Conservation (phyloP, 1,139 yeast species). For the Pichia sp. region DNA sequence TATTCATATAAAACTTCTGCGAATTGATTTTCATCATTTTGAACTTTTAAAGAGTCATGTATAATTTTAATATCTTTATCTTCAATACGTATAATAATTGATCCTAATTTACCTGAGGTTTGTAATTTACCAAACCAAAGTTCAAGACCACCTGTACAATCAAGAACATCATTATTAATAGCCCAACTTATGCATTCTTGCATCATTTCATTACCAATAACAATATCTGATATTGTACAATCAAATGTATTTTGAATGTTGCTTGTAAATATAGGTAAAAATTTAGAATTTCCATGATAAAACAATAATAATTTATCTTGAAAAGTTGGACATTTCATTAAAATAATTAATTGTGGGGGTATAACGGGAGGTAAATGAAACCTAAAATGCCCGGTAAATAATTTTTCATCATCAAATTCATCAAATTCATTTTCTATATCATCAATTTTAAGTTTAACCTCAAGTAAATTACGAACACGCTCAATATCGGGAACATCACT, state of each 20-base stretch:
- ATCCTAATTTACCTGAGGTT: conserved; percentile 18
- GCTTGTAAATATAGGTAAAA: conserved; percentile 19
- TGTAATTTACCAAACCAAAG: conserved; percentile 21
- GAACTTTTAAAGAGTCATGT: not conserved
- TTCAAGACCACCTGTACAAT: conserved; percentile 10
- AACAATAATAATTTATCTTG: conserved; percentile 20
- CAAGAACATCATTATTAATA: conserved; percentile 5
- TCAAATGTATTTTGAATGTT: conserved; percentile 24
- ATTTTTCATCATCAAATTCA: not conserved
- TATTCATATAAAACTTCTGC: conserved; percentile 18
- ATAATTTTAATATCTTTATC: conserved; percentile 19
- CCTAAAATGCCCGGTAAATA: conserved; percentile 25
- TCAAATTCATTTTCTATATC: conserved; percentile 9
- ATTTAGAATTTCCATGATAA: conserved; percentile 21
- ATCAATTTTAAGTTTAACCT: conserved; percentile 22
- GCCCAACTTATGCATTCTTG: conserved; percentile 13
- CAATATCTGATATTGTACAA: conserved; percentile 20
- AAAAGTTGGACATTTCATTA: conserved; percentile 16
- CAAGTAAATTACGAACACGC: conserved; percentile 19
- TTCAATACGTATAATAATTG: conserved; percentile 22
- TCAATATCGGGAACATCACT: conserved; percentile 20
- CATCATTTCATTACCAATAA: conserved; percentile 17
- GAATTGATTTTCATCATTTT: conserved; percentile 6
- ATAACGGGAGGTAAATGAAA: conserved; percentile 24
- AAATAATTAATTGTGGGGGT: conserved; percentile 24